Percentiles rank a stretch among this genome's conserved stretches.
Conservation (phyloP, 2,329 filamentous ascomycete genomes). For the Plectosphaerella plurivora region DNA sequence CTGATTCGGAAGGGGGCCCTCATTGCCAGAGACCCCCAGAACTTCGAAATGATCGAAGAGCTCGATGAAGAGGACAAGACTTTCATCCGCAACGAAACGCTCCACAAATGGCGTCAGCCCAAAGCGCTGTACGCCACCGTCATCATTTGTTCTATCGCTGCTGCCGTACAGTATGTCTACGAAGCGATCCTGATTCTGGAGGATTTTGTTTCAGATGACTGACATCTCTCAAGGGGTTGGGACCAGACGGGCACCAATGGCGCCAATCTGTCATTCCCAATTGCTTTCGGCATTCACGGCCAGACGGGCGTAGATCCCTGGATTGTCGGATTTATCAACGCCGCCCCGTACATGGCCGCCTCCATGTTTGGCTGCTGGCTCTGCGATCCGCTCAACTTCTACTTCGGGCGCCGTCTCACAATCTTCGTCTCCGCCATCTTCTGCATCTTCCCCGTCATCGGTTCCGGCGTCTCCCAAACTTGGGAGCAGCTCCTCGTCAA, state of each 20-base stretch:
- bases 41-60: conserved; percentile 41
- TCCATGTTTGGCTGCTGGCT: not conserved
- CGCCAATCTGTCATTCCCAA: conserved; percentile 41
- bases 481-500: conserved; percentile 70
- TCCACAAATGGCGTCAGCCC: conserved; percentile 45
- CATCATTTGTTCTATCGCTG: conserved; percentile 46
- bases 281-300: conserved; percentile 39
- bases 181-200: too few species aligned
- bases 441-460: conserved; percentile 65
- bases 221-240: conserved; percentile 28
- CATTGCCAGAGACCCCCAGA: conserved; percentile 47
- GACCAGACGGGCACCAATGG: conserved; percentile 43
- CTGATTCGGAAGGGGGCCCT: conserved; percentile 42
- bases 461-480: conserved; percentile 64
- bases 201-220: not conserved
- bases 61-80: conserved; percentile 37
- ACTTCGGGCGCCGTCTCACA: conserved; percentile 37
- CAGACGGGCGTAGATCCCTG: conserved; percentile 44
- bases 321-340: conserved; percentile 58
- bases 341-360: conserved; percentile 31
- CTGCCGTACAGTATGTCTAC: conserved; percentile 43
- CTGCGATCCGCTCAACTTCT: conserved; percentile 8
- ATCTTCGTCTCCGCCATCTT: conserved; percentile 75
- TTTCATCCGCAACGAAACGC: conserved; percentile 35
- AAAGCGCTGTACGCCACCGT: conserved; percentile 44